Conservation (phyloP, 257 asterid genomes). For the Solanum ossicruentum region DNA sequence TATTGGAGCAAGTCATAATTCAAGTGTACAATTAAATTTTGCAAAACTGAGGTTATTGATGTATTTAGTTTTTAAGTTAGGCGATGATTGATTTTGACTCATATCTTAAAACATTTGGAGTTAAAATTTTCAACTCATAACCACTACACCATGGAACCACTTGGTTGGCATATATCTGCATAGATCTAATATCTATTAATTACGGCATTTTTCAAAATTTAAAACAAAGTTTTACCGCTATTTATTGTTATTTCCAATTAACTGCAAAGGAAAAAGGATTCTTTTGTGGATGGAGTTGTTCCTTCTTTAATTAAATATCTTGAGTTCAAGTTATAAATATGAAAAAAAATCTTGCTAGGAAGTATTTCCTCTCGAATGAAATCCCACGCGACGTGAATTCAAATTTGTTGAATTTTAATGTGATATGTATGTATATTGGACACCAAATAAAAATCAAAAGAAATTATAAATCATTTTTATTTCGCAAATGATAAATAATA, state of each 20-base stretch:
- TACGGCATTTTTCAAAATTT: background rate
- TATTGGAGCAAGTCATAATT: background rate
- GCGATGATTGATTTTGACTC: background rate
- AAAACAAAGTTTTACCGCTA: background rate
- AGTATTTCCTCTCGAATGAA: too few relatives aligned
- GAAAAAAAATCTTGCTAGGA: too few relatives aligned
- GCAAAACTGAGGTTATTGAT: background rate
- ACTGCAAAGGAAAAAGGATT: background rate
- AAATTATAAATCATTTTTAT: background rate
- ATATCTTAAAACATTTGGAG: background rate
- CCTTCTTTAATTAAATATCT: too few relatives aligned
- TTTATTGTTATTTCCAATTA: background rate
- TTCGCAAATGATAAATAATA: background rate
- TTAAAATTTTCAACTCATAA: background rate
- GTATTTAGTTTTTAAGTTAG: background rate
- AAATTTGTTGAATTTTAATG: too few relatives aligned
- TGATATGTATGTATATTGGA: too few relatives aligned
- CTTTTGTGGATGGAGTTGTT: too few relatives aligned
- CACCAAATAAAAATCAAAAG: too few relatives aligned
- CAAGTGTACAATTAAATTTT: background rate
- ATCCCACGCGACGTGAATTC: too few relatives aligned
- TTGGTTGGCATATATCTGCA: fast-evolving
- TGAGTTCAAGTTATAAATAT: too few relatives aligned
- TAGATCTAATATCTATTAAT: fast-evolving
- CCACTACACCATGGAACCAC: conserved; percentile 18